Evolutionary conservation across 2,329 filamentous ascomycete species (phyloP), one percentile per base, ranked within the genome.

Genomic region (Fusarium camptoceras): DNA sequence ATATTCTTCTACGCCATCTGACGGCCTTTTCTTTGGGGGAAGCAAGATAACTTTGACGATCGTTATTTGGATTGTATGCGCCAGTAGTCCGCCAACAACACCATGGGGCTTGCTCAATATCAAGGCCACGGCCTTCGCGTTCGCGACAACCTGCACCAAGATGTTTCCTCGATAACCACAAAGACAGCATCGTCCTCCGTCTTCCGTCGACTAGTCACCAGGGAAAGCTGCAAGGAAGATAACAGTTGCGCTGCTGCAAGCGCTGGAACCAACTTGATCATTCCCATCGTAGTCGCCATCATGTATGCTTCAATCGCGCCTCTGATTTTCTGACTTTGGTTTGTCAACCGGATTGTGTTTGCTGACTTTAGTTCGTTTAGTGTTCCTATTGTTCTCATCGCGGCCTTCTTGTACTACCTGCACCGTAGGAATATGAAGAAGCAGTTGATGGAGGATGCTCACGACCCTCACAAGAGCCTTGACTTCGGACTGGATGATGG

Each of bases 381-480:
- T 43, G 89, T 98, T 56, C 94, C 96, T 2, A 77, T 97, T 48
- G 83, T 89, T 30, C 82, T 87, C 65, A 91, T 92, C 22, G 78
- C 91, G 2, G 77, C 89, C 49, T 87, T 94, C 2, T 83, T 98
- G 41, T 76, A 94, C 70, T 91, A 90, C 76, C 86, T 99, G 37
- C 94, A 98, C 78, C 89, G 93, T 55, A 88, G 93, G 78, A 92
- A 94, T 75, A 81, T 92, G 41, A 89, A 87, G 78, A 94, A 89
- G 75, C 85, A 94, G 68, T 84, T 85, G 58, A 82, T 85, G 62
- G 96, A 99, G 81, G 96, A 99, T 81, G 86, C 87, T 20, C 89
- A 92, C 68, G 94, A 98, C 79, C 93, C 93, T 72, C 93, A 97
- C 80, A 94, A 92, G 77, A 96, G 94, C 1, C 86, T 98, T 77